Conservation (phyloP, 495 filamentous ascomycete genomes). For the Neurospora hispaniola region DNA sequence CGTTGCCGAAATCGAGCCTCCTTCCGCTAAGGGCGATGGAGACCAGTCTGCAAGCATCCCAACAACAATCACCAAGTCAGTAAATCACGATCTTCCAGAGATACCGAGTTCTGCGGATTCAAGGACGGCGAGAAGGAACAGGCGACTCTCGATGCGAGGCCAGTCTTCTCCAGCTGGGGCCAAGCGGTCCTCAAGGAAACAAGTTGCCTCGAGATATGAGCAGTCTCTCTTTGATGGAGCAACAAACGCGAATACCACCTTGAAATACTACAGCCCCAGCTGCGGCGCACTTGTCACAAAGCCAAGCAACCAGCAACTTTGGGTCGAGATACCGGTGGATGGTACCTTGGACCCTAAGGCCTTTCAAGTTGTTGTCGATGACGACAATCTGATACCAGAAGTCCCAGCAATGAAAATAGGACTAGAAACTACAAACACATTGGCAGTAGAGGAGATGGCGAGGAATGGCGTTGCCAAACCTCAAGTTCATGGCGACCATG, state of each 20-base stretch:
- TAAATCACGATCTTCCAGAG: neutral
- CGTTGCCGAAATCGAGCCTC: neutral
- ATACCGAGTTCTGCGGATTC: neutral
- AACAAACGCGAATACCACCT: neutral
- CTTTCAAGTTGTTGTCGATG: neutral
- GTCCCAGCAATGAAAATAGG: neutral
- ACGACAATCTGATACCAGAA: neutral
- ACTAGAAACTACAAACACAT: neutral
- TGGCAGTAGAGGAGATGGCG: neutral
- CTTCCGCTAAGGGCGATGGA: neutral
- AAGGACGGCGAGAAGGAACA: neutral
- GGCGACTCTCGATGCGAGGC: neutral
- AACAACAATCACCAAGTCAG: neutral
- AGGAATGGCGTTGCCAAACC: neutral
- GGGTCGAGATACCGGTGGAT: conserved; percentile 13
- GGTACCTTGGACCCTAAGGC: neutral
- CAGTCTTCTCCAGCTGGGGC: neutral
- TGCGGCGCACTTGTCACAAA: conserved; percentile 6
- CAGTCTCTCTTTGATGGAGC: neutral
- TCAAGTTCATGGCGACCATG: neutral
- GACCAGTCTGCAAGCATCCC: neutral
- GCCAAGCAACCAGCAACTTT: conserved; percentile 15
- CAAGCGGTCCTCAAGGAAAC: neutral
- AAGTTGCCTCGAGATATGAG: neutral
- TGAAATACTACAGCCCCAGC: neutral